Percentiles rank a stretch among this genome's conserved stretches.
Evolutionary conservation across 2,329 filamentous ascomycete genomes (phyloP).

Genomic region (Biscogniauxia mediterranea): DNA sequence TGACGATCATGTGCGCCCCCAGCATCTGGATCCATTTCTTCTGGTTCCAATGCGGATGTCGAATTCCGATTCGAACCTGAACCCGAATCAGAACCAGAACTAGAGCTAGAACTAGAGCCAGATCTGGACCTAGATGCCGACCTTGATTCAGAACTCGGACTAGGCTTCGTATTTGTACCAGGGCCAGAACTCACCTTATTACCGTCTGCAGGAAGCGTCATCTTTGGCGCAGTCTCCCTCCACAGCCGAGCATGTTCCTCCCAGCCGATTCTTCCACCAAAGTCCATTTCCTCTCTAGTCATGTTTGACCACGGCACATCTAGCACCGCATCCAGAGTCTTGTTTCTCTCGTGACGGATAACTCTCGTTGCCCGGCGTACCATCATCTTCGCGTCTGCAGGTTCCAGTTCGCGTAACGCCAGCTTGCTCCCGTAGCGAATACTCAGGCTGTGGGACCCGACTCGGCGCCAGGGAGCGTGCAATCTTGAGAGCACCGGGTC

Average conservation of each 20-base stretch:
- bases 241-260: constrained; percentile 8
- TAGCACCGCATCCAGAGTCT: constrained; percentile 3
- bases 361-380: neutral
- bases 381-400: neutral
- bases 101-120: neutral
- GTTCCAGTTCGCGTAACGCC: constrained; percentile 3
- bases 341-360: too few species aligned
- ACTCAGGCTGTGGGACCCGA: constrained; percentile 9
- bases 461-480: constrained; percentile 33
- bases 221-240: constrained; percentile 12
- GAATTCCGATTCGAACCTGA: neutral
- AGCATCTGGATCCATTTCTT: neutral
- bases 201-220: constrained; percentile 6
- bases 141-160: neutral
- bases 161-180: neutral
- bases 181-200: neutral
- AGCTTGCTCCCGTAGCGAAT: constrained; percentile 18
- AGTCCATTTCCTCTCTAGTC: constrained; percentile 12
- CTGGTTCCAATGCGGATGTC: neutral
- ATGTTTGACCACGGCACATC: constrained; percentile 17
- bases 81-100: neutral
- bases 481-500: constrained; percentile 37
- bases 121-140: neutral
- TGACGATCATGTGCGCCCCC: constrained; percentile 4
- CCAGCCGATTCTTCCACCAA: constrained; percentile 9